These are phyloP conservation scores for Fomitopsis serialis DNA, from an alignment of 768 basidiomycete genomes.

Conservation along the genomic window DNA sequence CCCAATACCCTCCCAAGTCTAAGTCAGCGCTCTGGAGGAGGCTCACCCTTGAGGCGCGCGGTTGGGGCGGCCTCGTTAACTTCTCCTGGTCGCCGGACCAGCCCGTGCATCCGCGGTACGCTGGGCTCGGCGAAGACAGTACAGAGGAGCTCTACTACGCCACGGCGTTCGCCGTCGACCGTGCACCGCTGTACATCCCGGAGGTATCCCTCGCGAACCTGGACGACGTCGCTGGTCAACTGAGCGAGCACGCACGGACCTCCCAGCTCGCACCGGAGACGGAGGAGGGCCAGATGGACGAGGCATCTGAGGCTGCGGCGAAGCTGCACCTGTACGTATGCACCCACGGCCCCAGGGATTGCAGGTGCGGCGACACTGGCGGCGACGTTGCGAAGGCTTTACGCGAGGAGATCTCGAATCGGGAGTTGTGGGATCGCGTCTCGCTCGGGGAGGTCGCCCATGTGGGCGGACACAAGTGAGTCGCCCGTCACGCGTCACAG, in stretches of 20 bases:
- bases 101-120: slow-evolving; percentile 12
- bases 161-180: slow-evolving; percentile 45
- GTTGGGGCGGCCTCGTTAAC: slow-evolving; percentile 55
- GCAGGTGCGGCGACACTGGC: slow-evolving; percentile 71
- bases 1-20: slow-evolving; percentile 43
- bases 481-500: slow-evolving; percentile 11
- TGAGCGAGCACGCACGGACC: slow-evolving; percentile 26
- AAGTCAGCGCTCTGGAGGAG: slow-evolving; percentile 39
- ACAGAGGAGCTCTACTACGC: slow-evolving; percentile 27
- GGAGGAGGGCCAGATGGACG: slow-evolving; percentile 10
- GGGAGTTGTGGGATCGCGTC: slow-evolving; percentile 28
- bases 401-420: slow-evolving; percentile 42
- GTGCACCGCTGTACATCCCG: slow-evolving; percentile 47
- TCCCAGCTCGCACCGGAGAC: slow-evolving; percentile 10
- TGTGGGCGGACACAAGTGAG: slow-evolving; percentile 81
- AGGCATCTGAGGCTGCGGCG: slow-evolving; percentile 13
- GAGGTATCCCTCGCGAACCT: slow-evolving; percentile 43
- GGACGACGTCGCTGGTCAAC: slow-evolving; percentile 35
- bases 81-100: slow-evolving; percentile 45
- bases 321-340: slow-evolving; percentile 58
- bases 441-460: slow-evolving; percentile 65
- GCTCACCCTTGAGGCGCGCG: slow-evolving; percentile 37
- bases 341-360: slow-evolving; percentile 75
- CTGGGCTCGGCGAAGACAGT: slow-evolving; percentile 14
- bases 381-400: slow-evolving; percentile 50